Conservation (phyloP, 495 filamentous ascomycete genomes). For the Cryomyces minteri region DNA sequence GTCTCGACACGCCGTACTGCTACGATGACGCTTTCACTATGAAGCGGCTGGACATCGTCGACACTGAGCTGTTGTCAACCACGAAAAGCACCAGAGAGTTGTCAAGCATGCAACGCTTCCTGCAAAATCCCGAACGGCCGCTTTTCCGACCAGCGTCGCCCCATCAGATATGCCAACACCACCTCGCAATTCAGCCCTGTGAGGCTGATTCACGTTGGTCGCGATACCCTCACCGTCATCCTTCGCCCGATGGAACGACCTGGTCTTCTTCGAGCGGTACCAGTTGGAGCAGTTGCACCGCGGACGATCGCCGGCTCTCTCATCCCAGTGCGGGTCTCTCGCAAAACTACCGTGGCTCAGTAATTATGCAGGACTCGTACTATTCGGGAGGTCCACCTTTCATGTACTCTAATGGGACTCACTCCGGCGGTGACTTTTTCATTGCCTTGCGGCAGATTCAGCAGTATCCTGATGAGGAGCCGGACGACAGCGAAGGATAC, state of each 20-base stretch:
- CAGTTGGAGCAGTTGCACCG: background rate
- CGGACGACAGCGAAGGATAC: slow-evolving; percentile 2
- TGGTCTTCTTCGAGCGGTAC: slow-evolving; percentile 1
- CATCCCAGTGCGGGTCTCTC: background rate
- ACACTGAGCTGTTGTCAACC: background rate
- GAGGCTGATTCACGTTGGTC: background rate
- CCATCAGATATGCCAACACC: background rate
- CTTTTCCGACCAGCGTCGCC: background rate
- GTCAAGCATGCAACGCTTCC: background rate
- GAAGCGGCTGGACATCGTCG: background rate
- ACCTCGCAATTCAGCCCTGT: background rate
- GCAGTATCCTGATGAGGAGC: slow-evolving; percentile 6
- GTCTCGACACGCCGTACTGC: background rate
- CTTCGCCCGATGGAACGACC: background rate
- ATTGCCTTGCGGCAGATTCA: slow-evolving; percentile 13
- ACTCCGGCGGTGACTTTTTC: background rate
- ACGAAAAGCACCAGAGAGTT: background rate
- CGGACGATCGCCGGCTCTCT: background rate
- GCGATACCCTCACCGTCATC: background rate
- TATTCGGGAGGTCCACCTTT: background rate
- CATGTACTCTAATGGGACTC: background rate
- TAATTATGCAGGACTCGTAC: background rate
- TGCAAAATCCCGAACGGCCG: background rate
- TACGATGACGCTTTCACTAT: background rate
- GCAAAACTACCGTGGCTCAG: background rate